Evolutionary conservation across 2,329 filamentous ascomycete genomes (phyloP), one percentile per base, ranked within the genome.

Genomic region (Talaromyces sp.): DNA sequence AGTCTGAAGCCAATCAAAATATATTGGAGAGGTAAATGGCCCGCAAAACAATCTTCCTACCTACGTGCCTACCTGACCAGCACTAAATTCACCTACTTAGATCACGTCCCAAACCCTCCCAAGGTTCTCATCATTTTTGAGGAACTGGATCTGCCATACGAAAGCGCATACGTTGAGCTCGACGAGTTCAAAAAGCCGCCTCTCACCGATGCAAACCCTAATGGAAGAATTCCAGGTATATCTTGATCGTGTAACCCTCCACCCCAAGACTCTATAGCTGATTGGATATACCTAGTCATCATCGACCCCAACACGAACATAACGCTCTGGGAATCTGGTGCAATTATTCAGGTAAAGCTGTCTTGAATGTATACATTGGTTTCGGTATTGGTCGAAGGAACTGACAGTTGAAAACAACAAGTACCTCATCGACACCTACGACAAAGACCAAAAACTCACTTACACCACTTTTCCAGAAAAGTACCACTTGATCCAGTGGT

Each of bases 121-220:
- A 69, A 71, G 61, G 65, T 66, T n/a, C 67, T 66, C 50, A 66
- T 71, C 33, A 55, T 69, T 16, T 65, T 72, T 28, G 65, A 69
- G 51, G 70, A 71, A 56, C 68, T 72, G 14, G 50, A 54, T 7
- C 18, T 72, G 14, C 68, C 68, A 4, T 70, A 69, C 51, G 65
- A 70, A 30, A 61, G 55, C 42, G 44, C 62, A 40, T 52, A 28
- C 14, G 40, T 68, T 36, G 30, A 57, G 1, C 61, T 65, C 14
- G 64, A 70, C 12, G 59, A 73, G 9, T 71, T 62, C 18, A 59
- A 63, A 23, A 57, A 60, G 23, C 27, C 53, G n/a, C 42, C 53
- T n/a, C 57, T 30, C 27, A 60, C 40, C 44, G 40, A 56, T 36
- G 27, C 61, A 5, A 63, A 63, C 34, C 61, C 61, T n/a, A 61